phyloP scores from a whole-genome alignment of 768 basidiomycete species.

The Candolleomyces aberdarensis region DNA sequence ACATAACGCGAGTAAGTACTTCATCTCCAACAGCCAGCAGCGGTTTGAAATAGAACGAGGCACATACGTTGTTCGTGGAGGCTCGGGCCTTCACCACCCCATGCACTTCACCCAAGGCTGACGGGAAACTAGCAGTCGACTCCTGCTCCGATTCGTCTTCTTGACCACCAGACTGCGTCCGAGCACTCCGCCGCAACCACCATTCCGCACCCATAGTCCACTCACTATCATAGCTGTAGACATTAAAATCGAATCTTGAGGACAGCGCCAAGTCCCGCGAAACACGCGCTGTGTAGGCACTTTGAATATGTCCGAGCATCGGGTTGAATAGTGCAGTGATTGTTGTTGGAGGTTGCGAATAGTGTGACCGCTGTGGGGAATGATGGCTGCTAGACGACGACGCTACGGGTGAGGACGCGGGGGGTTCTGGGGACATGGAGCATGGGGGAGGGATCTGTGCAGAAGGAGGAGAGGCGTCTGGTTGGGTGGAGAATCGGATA shows the following conservation, averaged over 20 bases:
- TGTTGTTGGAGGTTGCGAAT: slow-evolving; percentile 87
- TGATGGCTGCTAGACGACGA: neutral
- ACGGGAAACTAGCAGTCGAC: slow-evolving; percentile 2
- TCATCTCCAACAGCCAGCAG: neutral
- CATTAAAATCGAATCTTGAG: slow-evolving; percentile 92
- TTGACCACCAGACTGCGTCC: slow-evolving; percentile 11
- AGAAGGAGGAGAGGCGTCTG: slow-evolving; percentile 70
- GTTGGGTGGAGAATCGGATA: slow-evolving; percentile 89
- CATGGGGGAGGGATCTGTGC: slow-evolving; percentile 45
- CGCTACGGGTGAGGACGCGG: slow-evolving; percentile 35
- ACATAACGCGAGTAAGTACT: neutral
- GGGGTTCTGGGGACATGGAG: slow-evolving; percentile 22
- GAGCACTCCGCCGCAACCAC: slow-evolving; percentile 69
- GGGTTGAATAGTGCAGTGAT: slow-evolving; percentile 95
- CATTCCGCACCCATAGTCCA: slow-evolving; percentile 95
- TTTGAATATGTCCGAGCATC: slow-evolving; percentile 90
- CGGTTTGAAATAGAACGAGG: neutral
- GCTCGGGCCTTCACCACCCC: slow-evolving; percentile 89
- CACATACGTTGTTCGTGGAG: slow-evolving; percentile 82
- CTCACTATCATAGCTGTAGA: slow-evolving; percentile 96
- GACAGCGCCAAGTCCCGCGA: slow-evolving; percentile 83
- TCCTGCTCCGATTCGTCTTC: neutral
- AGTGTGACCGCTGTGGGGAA: neutral
- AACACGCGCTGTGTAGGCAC: slow-evolving; percentile 87
- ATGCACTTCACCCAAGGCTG: slow-evolving; percentile 39